A percentile compares a stretch with the other conserved stretches of the same genome.
Evolutionary conservation across 106 monocot genomes (phyloP).

Genomic region (Phalaenopsis aphrodite): DNA sequence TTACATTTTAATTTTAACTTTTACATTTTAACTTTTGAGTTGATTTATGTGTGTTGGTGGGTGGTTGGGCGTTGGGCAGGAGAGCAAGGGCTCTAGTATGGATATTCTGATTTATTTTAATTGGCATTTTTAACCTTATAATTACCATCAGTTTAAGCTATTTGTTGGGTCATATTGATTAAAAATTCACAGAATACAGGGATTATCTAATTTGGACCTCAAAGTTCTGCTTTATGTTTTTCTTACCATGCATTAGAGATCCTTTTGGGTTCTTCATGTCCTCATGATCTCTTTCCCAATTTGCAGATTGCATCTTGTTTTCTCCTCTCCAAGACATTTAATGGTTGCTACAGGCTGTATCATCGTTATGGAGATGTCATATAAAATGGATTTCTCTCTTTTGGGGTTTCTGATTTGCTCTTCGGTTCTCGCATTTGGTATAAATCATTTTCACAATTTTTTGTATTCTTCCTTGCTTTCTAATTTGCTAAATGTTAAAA

Average conservation of each 20-base stretch:
- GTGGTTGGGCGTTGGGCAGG: too few relatives aligned
- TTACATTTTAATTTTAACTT: neutral
- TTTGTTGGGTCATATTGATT: neutral
- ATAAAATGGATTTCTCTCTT: slow-evolving; percentile 83
- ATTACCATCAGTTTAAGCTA: neutral
- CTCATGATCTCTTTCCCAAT: neutral
- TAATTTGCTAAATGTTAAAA: neutral
- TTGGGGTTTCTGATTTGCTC: slow-evolving; percentile 80
- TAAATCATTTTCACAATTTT: neutral
- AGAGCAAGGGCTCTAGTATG: too few relatives aligned
- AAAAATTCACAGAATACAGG: neutral
- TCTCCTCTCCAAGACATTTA: slow-evolving; percentile 94
- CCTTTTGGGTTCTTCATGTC: neutral
- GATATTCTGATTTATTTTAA: neutral
- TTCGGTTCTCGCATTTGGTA: slow-evolving; percentile 67
- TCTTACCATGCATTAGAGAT: neutral
- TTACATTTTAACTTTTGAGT: neutral
- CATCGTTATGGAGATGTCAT: slow-evolving; percentile 71
- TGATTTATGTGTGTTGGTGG: neutral
- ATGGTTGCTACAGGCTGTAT: slow-evolving; percentile 70
- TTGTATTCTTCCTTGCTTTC: neutral
- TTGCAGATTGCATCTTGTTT: slow-evolving; percentile 87
- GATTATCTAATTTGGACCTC: neutral
- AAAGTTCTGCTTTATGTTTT: neutral
- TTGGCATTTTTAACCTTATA: neutral